phyloP scores from a whole-genome alignment of 176 grass and related monocot genomes.

The Elaeis guineensis region DNA sequence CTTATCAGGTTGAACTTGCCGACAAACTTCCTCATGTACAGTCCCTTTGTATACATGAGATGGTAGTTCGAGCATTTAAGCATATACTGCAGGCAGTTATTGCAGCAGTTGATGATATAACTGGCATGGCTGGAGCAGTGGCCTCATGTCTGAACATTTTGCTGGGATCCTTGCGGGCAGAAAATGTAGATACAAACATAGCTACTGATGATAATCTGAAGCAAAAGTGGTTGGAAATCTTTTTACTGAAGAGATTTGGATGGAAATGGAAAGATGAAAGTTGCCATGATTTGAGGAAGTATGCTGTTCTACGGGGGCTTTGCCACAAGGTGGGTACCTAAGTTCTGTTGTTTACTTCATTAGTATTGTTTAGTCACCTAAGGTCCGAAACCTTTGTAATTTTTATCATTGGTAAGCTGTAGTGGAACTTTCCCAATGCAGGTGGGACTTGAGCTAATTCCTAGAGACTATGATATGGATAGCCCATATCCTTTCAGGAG shows the following conservation, averaged over 20 bases:
- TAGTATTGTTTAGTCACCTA: too few relatives aligned
- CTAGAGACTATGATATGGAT: slow-evolving; percentile 90
- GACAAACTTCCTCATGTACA: slow-evolving; percentile 95
- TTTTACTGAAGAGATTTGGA: slow-evolving; percentile 73
- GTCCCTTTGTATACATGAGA: slow-evolving; percentile 95
- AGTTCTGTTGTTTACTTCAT: too few relatives aligned
- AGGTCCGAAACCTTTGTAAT: too few relatives aligned
- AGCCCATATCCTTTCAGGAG: slow-evolving; percentile 61
- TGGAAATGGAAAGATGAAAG: slow-evolving; percentile 79
- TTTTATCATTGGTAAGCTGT: neutral
- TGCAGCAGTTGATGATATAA: slow-evolving; percentile 64
- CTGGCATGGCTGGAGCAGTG: slow-evolving; percentile 51
- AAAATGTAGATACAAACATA: slow-evolving; percentile 32
- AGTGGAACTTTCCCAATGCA: slow-evolving; percentile 29
- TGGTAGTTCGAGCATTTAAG: slow-evolving; percentile 97
- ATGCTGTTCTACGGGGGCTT: slow-evolving; percentile 85
- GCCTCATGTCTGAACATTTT: slow-evolving; percentile 89
- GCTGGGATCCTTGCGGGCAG: slow-evolving; percentile 58
- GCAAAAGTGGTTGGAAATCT: slow-evolving; percentile 75
- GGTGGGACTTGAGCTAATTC: slow-evolving; percentile 94
- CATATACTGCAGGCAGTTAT: slow-evolving; percentile 83
- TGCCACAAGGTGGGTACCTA: slow-evolving; percentile 67
- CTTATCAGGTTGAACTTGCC: slow-evolving; percentile 80
- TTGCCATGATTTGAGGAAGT: slow-evolving; percentile 74
- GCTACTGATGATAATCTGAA: slow-evolving; percentile 52